phyloP scores from a whole-genome alignment of 2,329 filamentous ascomycete species.

The Colletotrichum cuscutae region DNA sequence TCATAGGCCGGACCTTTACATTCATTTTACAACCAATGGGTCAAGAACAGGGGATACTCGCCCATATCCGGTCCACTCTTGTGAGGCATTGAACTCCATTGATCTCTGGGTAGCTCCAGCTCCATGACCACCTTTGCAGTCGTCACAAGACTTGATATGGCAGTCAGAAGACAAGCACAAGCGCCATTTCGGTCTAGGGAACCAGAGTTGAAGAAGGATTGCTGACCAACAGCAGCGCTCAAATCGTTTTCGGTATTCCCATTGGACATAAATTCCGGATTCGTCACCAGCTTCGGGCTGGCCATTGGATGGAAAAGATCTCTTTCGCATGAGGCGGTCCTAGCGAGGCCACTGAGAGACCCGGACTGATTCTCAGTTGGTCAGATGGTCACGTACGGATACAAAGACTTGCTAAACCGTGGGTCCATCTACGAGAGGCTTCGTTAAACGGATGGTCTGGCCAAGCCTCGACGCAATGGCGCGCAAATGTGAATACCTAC shows the following conservation, averaged over 20 bases:
- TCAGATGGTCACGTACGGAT: conserved; percentile 40
- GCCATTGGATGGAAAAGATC: conserved; percentile 54
- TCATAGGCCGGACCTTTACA: conserved; percentile 20
- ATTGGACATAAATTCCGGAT: conserved; percentile 52
- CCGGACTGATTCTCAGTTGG: conserved; percentile 58
- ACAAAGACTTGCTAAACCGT: conserved; percentile 36
- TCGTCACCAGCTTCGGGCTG: conserved; percentile 41
- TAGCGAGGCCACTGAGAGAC: conserved; percentile 50
- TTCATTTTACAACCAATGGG: neutral
- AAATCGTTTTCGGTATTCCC: conserved; percentile 37
- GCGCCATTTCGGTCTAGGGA: conserved; percentile 4
- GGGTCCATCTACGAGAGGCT: neutral
- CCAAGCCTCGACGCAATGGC: neutral
- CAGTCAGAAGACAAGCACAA: conserved; percentile 10
- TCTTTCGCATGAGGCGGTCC: conserved; percentile 44
- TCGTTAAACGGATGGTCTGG: conserved; percentile 2
- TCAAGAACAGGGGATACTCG: conserved; percentile 10
- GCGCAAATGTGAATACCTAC: neutral
- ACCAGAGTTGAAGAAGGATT: neutral
- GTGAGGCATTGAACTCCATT: neutral
- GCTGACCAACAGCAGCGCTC: conserved; percentile 44
- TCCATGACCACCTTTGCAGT: neutral
- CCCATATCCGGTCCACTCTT: conserved; percentile 8
- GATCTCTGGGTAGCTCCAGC: neutral
- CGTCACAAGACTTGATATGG: conserved; percentile 3